Percentiles rank a stretch among this genome's conserved stretches.
Conservation (phyloP, 1,284 basidiomycete genomes). For the Coniophora puteana region DNA sequence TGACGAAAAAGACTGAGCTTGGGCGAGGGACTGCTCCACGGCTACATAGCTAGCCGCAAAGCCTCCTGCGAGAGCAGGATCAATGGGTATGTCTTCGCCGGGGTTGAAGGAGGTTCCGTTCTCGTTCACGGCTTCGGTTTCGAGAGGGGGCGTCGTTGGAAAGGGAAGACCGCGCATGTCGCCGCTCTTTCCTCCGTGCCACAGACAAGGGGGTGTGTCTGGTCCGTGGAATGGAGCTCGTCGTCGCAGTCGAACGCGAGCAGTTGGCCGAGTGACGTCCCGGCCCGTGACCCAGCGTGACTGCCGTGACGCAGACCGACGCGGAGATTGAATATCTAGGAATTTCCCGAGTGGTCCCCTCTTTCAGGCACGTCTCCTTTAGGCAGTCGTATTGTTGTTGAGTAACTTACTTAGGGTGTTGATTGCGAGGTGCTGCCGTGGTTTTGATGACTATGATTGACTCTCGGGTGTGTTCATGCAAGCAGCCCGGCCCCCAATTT, state of each 20-base stretch:
- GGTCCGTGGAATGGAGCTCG: slow-evolving; percentile 7
- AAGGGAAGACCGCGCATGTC: slow-evolving; percentile 60
- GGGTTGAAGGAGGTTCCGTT: slow-evolving; percentile 51
- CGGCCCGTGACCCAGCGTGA: slow-evolving; percentile 29
- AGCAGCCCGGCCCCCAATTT: no score
- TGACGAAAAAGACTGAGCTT: slow-evolving; percentile 8
- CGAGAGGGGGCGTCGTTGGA: slow-evolving; percentile 41
- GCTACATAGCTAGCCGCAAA: no score
- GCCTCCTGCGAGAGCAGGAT: slow-evolving; percentile 59
- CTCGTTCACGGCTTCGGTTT: slow-evolving; percentile 53
- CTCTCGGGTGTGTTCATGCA: no score
- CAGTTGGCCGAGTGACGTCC: slow-evolving; percentile 25
- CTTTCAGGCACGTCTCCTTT: no score
- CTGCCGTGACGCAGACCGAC: no score
- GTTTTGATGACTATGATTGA: no score
- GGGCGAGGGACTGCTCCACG: slow-evolving; percentile 8
- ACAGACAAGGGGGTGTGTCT: no score
- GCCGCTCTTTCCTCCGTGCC: slow-evolving; percentile 9
- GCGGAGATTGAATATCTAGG: no score
- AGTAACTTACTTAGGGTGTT: no score
- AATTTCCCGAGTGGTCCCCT: no score
- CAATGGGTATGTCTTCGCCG: slow-evolving; percentile 66
- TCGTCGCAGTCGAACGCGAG: slow-evolving; percentile 23
- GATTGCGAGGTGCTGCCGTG: no score
- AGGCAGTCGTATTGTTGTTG: no score